Conservation (phyloP, 2,329 filamentous ascomycete species). For the Cordyceps pruinosa region DNA sequence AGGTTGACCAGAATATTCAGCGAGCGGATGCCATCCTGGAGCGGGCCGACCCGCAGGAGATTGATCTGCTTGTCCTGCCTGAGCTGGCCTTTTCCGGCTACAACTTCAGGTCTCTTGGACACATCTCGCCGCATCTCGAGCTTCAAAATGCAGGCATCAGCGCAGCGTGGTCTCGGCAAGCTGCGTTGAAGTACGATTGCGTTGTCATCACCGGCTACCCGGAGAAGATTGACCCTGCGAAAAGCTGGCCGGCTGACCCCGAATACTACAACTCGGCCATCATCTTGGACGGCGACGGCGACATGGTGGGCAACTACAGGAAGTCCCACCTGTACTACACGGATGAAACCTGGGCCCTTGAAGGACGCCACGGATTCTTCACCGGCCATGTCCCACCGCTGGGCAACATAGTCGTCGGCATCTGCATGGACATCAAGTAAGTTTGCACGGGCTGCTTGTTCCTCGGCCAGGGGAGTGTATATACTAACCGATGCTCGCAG, state of each 20-base stretch:
- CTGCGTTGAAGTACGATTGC: conserved; percentile 60
- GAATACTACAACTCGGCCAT: conserved; percentile 51
- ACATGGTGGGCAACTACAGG: conserved; percentile 54
- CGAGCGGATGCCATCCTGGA: conserved; percentile 59
- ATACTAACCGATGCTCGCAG: not conserved
- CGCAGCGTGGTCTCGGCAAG: conserved; percentile 63
- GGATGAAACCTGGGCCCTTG: conserved; percentile 52
- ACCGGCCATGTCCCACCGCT: conserved; percentile 33
- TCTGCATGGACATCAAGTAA: conserved; percentile 51
- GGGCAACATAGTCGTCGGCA: conserved; percentile 44
- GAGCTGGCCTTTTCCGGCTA: conserved; percentile 76
- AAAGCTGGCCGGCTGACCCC: conserved; percentile 42
- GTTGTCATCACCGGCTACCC: conserved; percentile 68
- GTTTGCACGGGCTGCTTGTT: conserved; percentile 5
- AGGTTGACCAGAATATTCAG: conserved; percentile 63
- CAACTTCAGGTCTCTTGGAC: conserved; percentile 63
- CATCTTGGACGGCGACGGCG: conserved; percentile 50
- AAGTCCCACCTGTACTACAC: conserved; percentile 52
- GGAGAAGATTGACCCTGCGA: conserved; percentile 51
- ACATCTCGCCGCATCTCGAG: conserved; percentile 66
- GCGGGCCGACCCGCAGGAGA: conserved; percentile 39
- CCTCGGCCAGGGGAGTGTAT: rapidly evolving
- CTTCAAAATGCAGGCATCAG: conserved; percentile 57
- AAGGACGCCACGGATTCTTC: conserved; percentile 42
- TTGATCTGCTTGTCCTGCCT: conserved; percentile 68